These are phyloP conservation scores for Ilex asprella DNA, from an alignment of 257 asterid species.

Conservation along the genomic window DNA sequence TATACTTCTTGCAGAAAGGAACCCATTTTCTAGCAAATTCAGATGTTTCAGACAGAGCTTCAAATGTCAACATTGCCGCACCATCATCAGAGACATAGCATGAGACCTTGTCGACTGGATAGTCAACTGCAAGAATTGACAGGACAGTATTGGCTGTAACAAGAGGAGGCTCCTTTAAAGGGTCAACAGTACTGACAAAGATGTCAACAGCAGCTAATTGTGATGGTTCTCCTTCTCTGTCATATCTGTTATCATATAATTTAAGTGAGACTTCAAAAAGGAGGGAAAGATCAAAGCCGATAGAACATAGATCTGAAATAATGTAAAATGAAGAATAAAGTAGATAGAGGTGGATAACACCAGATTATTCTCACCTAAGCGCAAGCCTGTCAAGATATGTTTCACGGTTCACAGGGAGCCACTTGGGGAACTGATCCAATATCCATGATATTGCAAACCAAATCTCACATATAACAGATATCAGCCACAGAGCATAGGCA, in stretches of 20 bases:
- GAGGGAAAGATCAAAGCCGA: conserved; percentile 11
- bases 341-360: neutral
- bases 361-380: conserved; percentile 47
- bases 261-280: conserved; percentile 9
- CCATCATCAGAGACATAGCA: conserved; percentile 99
- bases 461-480: conserved; percentile 95
- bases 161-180: conserved; percentile 95
- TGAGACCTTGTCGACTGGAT: conserved; percentile 95
- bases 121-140: conserved; percentile 91
- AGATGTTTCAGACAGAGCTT: conserved; percentile 86
- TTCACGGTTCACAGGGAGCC: conserved; percentile 97
- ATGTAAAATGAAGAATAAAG: neutral
- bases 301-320: neutral
- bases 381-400: conserved; percentile 98
- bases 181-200: conserved; percentile 98
- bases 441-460: conserved; percentile 99
- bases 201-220: conserved; percentile 99
- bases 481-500: conserved; percentile 86
- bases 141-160: conserved; percentile 93
- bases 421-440: conserved; percentile 98
- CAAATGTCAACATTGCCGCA: conserved; percentile 88
- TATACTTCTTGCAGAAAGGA: conserved; percentile 82
- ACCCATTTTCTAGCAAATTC: conserved; percentile 96
- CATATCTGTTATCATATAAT: conserved; percentile 56
- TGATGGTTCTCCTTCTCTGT: conserved; percentile 96